Percentiles rank a stretch among this genome's conserved stretches.
Conservation (phyloP, 2,329 filamentous ascomycete species). For the Rhinocladiella mackenziei region DNA sequence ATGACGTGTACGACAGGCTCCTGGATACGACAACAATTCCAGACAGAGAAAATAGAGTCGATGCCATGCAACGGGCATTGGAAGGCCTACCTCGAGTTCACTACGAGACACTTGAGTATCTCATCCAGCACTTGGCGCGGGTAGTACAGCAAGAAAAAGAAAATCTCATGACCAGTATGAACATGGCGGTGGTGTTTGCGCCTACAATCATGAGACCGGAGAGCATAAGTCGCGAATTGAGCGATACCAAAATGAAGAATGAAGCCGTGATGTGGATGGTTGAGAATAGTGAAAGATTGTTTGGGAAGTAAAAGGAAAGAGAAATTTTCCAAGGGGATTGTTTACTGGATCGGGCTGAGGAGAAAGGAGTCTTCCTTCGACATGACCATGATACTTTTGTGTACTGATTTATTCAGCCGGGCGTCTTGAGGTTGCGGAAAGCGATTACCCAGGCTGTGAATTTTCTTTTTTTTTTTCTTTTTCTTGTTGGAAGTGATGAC, state of each 20-base stretch:
- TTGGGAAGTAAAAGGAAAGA: conserved; percentile 40
- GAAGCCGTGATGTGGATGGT: conserved; percentile 87
- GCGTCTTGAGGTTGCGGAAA: conserved; percentile 7
- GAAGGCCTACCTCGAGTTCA: conserved; percentile 77
- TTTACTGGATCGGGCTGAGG: conserved; percentile 12
- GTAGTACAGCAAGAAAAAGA: conserved; percentile 78
- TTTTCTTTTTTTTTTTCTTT: too few species aligned
- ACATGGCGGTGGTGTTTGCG: conserved; percentile 93
- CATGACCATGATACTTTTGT: conserved; percentile 8
- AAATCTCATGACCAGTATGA: conserved; percentile 95
- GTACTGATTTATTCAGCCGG: conserved; percentile 13
- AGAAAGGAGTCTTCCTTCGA: not conserved
- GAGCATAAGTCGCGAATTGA: conserved; percentile 90
- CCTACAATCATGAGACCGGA: conserved; percentile 94
- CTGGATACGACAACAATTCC: conserved; percentile 63
- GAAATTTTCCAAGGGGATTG: conserved; percentile 5
- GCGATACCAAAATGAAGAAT: conserved; percentile 91
- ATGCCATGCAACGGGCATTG: conserved; percentile 68
- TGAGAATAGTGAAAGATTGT: conserved; percentile 81
- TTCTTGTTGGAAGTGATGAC: too few species aligned
- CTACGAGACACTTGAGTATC: conserved; percentile 83
- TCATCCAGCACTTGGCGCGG: conserved; percentile 86
- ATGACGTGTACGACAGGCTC: conserved; percentile 84
- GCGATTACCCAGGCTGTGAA: too few species aligned
- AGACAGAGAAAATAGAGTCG: conserved; percentile 59